Evolutionary conservation across 768 basidiomycete species (phyloP).

Genomic region (button mushroom (Agaricus bisporus)): DNA sequence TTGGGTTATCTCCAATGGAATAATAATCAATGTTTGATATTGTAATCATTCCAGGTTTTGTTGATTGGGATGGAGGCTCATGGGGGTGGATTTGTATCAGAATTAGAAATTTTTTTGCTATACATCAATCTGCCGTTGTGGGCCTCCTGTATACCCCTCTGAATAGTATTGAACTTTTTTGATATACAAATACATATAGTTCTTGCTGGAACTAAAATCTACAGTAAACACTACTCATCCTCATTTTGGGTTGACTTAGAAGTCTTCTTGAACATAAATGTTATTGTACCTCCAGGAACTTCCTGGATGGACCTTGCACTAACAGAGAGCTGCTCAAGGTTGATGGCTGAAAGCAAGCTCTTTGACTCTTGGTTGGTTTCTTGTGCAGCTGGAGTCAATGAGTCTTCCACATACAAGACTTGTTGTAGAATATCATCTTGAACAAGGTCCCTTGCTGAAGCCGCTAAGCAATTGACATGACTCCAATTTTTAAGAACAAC

Average conservation of each 20-base stretch:
- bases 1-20: not conserved
- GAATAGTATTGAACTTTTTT: too few relatives aligned
- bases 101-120: too few relatives aligned
- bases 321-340: slow-evolving; percentile 38
- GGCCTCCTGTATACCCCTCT: too few relatives aligned
- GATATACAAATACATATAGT: not conserved
- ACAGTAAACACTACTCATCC: not conserved
- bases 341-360: slow-evolving; percentile 22
- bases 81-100: too few relatives aligned
- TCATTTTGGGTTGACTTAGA: not conserved
- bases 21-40: too few relatives aligned
- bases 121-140: too few relatives aligned
- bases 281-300: slow-evolving; percentile 62
- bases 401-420: slow-evolving; percentile 20
- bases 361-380: slow-evolving; percentile 2
- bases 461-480: slow-evolving; percentile 69
- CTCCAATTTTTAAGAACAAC: slow-evolving; percentile 78
- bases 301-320: slow-evolving; percentile 30
- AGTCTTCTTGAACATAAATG: slow-evolving; percentile 69
- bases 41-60: too few relatives aligned
- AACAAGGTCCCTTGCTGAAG: slow-evolving; percentile 39
- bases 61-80: too few relatives aligned
- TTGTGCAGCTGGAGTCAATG: not conserved
- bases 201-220: not conserved
- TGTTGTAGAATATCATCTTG: slow-evolving; percentile 61